Conservation (phyloP, 176 grass and related monocot species). For the Raddia distichophylla region DNA sequence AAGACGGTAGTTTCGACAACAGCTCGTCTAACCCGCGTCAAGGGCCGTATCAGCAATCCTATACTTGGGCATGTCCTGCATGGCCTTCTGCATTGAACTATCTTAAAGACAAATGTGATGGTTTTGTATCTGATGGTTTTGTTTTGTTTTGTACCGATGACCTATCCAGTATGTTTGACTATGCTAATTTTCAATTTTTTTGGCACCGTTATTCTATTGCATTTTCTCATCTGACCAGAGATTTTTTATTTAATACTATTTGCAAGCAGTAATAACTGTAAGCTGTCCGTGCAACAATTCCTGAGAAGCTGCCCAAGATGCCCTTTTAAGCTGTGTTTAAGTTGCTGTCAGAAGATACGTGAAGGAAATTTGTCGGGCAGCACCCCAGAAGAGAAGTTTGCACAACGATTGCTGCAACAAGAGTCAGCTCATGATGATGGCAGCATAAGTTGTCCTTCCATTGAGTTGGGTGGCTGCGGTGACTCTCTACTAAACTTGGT, state of each 20-base stretch:
- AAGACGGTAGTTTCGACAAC: no score
- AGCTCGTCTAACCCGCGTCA: no score
- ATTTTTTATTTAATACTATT: constrained; percentile 3
- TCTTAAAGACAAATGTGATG: constrained; percentile 23
- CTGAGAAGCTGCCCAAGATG: constrained; percentile 79
- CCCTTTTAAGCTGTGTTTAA: constrained; percentile 82
- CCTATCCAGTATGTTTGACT: not conserved
- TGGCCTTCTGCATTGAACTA: constrained; percentile 22
- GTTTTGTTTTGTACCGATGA: constrained; percentile 10
- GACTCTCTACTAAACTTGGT: constrained; percentile 65
- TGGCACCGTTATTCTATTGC: constrained; percentile 34
- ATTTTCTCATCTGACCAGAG: constrained; percentile 7
- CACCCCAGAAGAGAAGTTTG: constrained; percentile 59
- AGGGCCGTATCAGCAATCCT: not conserved
- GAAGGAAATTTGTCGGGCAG: constrained; percentile 48
- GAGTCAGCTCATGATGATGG: constrained; percentile 60
- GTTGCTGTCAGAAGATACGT: constrained; percentile 76
- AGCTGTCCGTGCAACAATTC: constrained; percentile 52
- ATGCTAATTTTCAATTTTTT: not conserved
- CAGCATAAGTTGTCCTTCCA: constrained; percentile 77
- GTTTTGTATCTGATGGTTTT: constrained; percentile 20
- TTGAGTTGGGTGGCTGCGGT: constrained; percentile 87
- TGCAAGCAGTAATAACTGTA: constrained; percentile 80
- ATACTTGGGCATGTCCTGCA: not conserved
- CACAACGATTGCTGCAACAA: constrained; percentile 51